Percentiles rank a stretch among this genome's conserved stretches.
phyloP scores from a whole-genome alignment of 306 rosid genomes.

The Arachis hypogaea region DNA sequence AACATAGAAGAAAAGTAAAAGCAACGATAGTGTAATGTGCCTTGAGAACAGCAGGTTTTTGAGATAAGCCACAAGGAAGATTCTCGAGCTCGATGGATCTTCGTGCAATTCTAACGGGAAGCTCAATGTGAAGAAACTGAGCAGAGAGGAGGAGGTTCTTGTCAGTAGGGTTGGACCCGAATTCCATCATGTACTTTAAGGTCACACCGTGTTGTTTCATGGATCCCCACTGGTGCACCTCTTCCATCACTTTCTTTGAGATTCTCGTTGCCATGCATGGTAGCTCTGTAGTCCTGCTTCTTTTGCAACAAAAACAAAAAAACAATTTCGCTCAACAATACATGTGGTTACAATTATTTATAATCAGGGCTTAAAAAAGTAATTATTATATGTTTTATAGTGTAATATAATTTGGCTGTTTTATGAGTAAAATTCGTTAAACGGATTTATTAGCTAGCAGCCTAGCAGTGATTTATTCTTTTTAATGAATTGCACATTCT shows the following conservation, averaged over 20 bases:
- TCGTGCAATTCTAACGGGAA: slow-evolving; percentile 75
- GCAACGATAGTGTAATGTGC: slow-evolving; percentile 27
- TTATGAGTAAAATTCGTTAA: too few relatives aligned
- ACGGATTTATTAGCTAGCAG: too few relatives aligned
- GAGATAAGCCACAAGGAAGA: slow-evolving; percentile 71
- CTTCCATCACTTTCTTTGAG: slow-evolving; percentile 48
- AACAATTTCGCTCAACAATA: too few relatives aligned
- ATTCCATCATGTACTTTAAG: slow-evolving; percentile 79
- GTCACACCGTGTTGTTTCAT: slow-evolving; percentile 76
- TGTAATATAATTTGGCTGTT: too few relatives aligned
- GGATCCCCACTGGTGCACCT: slow-evolving; percentile 71
- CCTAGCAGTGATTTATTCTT: too few relatives aligned
- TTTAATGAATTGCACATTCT: too few relatives aligned
- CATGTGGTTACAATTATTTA: too few relatives aligned
- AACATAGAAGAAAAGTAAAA: not conserved
- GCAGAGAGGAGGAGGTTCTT: slow-evolving; percentile 60
- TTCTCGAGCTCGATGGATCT: slow-evolving; percentile 65
- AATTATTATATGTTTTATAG: too few relatives aligned
- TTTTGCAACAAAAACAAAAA: not conserved
- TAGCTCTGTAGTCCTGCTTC: slow-evolving; percentile 47
- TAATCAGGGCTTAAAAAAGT: too few relatives aligned
- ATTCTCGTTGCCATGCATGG: slow-evolving; percentile 54
- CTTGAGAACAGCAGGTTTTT: slow-evolving; percentile 67
- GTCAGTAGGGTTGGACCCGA: slow-evolving; percentile 57
- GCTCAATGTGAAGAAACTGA: slow-evolving; percentile 80